Evolutionary conservation across 208 protist species (phyloP).

Genomic region (Acanthamoeba triangularis): DNA sequence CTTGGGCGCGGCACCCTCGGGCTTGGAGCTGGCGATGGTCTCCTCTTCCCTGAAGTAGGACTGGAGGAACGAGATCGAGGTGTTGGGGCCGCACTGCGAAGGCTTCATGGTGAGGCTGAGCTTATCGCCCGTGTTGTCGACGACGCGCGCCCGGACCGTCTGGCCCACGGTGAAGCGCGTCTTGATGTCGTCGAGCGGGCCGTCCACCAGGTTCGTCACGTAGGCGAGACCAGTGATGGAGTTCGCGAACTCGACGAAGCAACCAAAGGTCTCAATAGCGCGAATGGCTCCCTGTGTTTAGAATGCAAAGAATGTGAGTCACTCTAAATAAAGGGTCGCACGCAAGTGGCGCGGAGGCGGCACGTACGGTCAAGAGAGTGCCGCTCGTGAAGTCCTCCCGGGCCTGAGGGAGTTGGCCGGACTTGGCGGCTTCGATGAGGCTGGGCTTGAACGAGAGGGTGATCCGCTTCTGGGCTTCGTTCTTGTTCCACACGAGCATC

Average conservation of each 20-base stretch:
- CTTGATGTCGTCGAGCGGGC: constrained; percentile 52
- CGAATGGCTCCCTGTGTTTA: constrained; percentile 52
- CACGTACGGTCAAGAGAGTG: constrained; percentile 54
- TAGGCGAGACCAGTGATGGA: constrained; percentile 61
- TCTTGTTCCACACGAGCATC: constrained; percentile 50
- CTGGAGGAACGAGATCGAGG: constrained; percentile 72
- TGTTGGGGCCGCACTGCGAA: constrained; percentile 69
- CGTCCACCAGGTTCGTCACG: constrained; percentile 71
- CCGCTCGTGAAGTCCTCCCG: constrained; percentile 63
- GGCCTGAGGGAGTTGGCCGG: not conserved
- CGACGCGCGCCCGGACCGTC: constrained; percentile 37
- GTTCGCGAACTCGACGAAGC: constrained; percentile 75
- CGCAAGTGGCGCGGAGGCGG: not conserved
- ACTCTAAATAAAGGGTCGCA: not conserved
- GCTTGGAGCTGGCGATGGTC: constrained; percentile 41
- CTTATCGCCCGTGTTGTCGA: constrained; percentile 69
- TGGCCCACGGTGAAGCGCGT: constrained; percentile 49
- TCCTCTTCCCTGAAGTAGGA: constrained; percentile 75
- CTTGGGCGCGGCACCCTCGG: constrained; percentile 63
- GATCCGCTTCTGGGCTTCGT: constrained; percentile 37
- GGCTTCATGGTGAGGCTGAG: constrained; percentile 71
- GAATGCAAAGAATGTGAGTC: too few relatives aligned
- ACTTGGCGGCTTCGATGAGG: constrained; percentile 58
- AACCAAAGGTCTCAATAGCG: constrained; percentile 28
- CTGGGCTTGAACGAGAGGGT: constrained; percentile 70